A percentile compares a stretch with the other conserved stretches of the same genome.
phyloP scores from a whole-genome alignment of 2,329 filamentous ascomycete species.

The Blumeria graminis region DNA sequence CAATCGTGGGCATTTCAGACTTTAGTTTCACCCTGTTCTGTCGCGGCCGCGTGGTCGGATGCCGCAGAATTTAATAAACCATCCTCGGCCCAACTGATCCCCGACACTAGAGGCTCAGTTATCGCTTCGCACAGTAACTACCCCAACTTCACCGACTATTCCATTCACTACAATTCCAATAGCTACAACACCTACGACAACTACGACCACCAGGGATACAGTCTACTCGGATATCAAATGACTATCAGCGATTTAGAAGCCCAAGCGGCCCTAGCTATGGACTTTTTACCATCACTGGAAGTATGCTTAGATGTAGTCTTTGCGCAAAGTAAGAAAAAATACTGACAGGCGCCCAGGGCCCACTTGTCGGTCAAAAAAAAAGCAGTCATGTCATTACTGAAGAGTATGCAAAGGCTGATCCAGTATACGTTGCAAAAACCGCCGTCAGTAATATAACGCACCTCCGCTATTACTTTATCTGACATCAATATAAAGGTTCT shows the following conservation, averaged over 20 bases:
- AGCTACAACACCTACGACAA: not conserved
- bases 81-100: not conserved
- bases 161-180: not conserved
- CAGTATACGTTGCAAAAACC: slow-evolving; percentile 67
- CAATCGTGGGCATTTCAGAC: too few species aligned
- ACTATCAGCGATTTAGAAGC: slow-evolving; percentile 16
- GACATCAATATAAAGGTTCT: slow-evolving; percentile 32
- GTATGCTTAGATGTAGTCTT: slow-evolving; percentile 18
- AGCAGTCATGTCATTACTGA: slow-evolving; percentile 54
- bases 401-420: slow-evolving; percentile 76
- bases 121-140: not conserved
- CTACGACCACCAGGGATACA: slow-evolving; percentile 1
- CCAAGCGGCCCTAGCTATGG: slow-evolving; percentile 31
- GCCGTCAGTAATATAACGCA: slow-evolving; percentile 30
- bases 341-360: slow-evolving; percentile 34
- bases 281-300: slow-evolving; percentile 32
- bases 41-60: slow-evolving; percentile 1
- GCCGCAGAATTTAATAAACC: not conserved
- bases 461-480: slow-evolving; percentile 2
- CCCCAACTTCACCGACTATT: not conserved
- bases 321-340: slow-evolving; percentile 4
- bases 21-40: not conserved
- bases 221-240: slow-evolving; percentile 10
- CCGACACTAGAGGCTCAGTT: not conserved
- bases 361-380: slow-evolving; percentile 55